Evolutionary conservation across 176 grass and related monocot genomes (phyloP).

Genomic region (Carex myosuroides): DNA sequence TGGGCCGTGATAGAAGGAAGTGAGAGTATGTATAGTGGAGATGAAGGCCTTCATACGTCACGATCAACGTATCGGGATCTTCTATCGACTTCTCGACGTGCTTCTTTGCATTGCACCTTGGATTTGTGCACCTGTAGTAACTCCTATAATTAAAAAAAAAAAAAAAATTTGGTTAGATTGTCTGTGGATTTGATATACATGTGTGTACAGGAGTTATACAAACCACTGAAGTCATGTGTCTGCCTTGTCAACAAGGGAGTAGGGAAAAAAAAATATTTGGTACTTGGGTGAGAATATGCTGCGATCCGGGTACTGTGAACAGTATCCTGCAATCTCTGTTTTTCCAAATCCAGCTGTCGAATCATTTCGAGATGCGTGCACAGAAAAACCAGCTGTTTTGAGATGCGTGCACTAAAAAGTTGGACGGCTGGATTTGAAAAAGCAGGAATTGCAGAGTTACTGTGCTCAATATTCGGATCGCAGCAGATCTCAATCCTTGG

Average conservation of each 20-base stretch:
- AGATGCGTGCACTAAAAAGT: too few species aligned
- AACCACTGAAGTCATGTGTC: too few species aligned
- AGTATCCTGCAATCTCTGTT: too few species aligned
- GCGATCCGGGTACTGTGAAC: too few species aligned
- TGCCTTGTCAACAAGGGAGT: background rate
- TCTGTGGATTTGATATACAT: background rate
- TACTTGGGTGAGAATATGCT: too few species aligned
- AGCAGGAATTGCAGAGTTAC: too few species aligned
- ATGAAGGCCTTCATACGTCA: slow-evolving; percentile 93
- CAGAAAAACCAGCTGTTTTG: too few species aligned
- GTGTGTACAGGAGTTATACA: background rate
- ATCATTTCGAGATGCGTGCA: too few species aligned
- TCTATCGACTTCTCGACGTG: slow-evolving; percentile 75
- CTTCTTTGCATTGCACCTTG: slow-evolving; percentile 91
- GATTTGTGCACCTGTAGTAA: slow-evolving; percentile 97
- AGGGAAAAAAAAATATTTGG: background rate
- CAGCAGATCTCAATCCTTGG: too few species aligned
- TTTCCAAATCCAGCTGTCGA: too few species aligned
- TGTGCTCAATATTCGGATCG: too few species aligned
- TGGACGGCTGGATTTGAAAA: too few species aligned
- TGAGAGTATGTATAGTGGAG: slow-evolving; percentile 86
- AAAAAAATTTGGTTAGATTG: background rate
- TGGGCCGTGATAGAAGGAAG: slow-evolving; percentile 20
- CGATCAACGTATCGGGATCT: slow-evolving; percentile 50
- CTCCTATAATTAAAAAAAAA: slow-evolving; percentile 43